Percentiles rank a stretch among this genome's conserved stretches.
phyloP scores from a whole-genome alignment of 1,284 basidiomycete species.

The Trichosporon sp. region DNA sequence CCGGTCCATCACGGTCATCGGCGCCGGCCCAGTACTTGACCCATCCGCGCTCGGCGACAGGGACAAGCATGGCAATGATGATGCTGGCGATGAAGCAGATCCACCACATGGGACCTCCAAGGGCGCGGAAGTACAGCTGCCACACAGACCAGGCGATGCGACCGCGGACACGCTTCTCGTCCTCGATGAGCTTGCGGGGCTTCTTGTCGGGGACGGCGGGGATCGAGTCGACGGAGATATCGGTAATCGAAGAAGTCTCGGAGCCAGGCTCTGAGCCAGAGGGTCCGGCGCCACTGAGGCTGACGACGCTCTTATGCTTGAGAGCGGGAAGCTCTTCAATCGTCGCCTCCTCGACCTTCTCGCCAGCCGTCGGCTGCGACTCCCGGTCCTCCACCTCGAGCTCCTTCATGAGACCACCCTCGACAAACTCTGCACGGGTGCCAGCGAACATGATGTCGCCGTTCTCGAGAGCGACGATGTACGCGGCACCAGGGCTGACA shows the following conservation, averaged over 20 bases:
- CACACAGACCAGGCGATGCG: slow-evolving; percentile 77
- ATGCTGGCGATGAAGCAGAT: slow-evolving; percentile 65
- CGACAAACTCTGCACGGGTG: slow-evolving; percentile 66
- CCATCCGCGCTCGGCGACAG: slow-evolving; percentile 82
- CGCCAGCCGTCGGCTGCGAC: slow-evolving; percentile 55
- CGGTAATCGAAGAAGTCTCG: slow-evolving; percentile 50
- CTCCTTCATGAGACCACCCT: slow-evolving; percentile 66
- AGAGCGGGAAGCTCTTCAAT: slow-evolving; percentile 41
- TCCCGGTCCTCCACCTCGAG: slow-evolving; percentile 66
- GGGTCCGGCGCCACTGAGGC: slow-evolving; percentile 37
- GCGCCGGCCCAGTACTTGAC: slow-evolving; percentile 61
- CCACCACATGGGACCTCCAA: slow-evolving; percentile 63
- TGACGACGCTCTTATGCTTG: slow-evolving; percentile 44
- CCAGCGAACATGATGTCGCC: slow-evolving; percentile 76
- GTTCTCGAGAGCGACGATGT: slow-evolving; percentile 74
- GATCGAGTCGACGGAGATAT: slow-evolving; percentile 41
- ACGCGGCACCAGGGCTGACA: slow-evolving; percentile 49
- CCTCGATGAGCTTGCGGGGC: slow-evolving; percentile 83
- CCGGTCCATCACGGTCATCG: slow-evolving; percentile 34
- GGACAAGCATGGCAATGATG: slow-evolving; percentile 68
- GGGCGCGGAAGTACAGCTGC: slow-evolving; percentile 68
- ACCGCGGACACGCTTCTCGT: slow-evolving; percentile 83
- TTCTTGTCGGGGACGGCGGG: slow-evolving; percentile 58
- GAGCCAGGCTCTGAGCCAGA: slow-evolving; percentile 42
- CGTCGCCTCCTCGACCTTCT: slow-evolving; percentile 56